A percentile compares a stretch with the other conserved stretches of the same genome.
phyloP scores from a whole-genome alignment of 2,329 filamentous ascomycete species.

The Colletotrichum tanaceti region DNA sequence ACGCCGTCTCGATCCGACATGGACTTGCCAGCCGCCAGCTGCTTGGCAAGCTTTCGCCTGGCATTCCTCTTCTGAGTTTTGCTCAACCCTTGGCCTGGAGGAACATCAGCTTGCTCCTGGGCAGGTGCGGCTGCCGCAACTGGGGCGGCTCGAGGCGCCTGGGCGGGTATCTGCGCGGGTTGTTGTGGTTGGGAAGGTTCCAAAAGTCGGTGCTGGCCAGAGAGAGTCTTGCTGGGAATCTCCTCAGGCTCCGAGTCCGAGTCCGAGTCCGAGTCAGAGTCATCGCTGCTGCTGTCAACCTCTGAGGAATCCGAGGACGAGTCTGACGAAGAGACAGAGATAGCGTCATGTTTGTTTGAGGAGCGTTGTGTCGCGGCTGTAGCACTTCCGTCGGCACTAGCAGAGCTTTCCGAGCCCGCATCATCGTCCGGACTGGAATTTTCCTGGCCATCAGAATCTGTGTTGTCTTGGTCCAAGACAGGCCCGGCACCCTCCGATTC shows the following conservation, averaged over 20 bases:
- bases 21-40: constrained; percentile 32
- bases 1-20: constrained; percentile 1
- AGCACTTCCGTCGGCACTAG: constrained; percentile 28
- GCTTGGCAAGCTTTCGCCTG: constrained; percentile 56
- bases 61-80: constrained; percentile 65
- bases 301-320: constrained; percentile 23
- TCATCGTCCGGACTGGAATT: constrained; percentile 24
- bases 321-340: constrained; percentile 21
- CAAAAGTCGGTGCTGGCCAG: constrained; percentile 20
- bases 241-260: constrained; percentile 52
- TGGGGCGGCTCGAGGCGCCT: constrained; percentile 18
- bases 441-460: constrained; percentile 3
- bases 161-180: constrained; percentile 18
- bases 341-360: not conserved
- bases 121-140: constrained; percentile 22
- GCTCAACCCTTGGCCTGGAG: constrained; percentile 53
- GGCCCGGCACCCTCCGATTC: constrained; percentile 2
- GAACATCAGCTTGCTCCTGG: constrained; percentile 41
- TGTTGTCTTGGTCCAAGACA: not conserved
- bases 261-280: constrained; percentile 43
- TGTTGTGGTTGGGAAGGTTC: not conserved
- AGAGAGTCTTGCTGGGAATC: constrained; percentile 48
- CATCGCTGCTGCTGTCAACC: constrained; percentile 38
- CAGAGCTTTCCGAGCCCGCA: constrained; percentile 35
- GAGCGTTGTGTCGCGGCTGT: not conserved